Evolutionary conservation across 1,284 basidiomycete genomes (phyloP), one percentile per base, ranked within the genome.

Genomic region (Ceratobasidium sp.): DNA sequence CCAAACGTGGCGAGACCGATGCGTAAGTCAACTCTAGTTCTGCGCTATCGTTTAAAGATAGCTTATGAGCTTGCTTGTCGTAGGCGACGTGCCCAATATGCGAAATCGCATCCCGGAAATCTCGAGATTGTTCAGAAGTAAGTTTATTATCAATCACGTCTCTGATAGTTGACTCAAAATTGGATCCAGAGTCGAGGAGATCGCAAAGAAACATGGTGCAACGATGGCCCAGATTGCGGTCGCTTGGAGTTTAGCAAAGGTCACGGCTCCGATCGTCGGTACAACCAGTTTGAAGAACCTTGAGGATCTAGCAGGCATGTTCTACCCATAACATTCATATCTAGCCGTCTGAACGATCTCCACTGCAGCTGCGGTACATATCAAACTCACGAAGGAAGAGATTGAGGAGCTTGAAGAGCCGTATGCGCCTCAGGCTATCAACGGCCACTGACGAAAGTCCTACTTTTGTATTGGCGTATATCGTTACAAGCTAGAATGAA

Each of bases 191-290:
- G 77, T 78, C 26, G 73, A 76, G 43, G 70, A 71, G 28, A 61
- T 78, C n/a, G 66, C 77, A 6, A 59, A 75, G 59, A 74, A 75
- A 21, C 74, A 73, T 52, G 70, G 73, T 18, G 73, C 73, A 35
- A 73, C 70, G 23, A 77, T 77, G 77, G 77, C 77, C 44, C 77
- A 78, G 72, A 59, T 78, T 13, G 77, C 77, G 6, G 58, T 74
- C 23, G 77, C 77, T 32, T 78, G 77, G 77, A 52, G 63, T 8
- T 64, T 81, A 6, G 61, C 74, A 30, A 63, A 63, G 30, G 74
- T 75, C 7, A 26, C 62, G 7, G 72, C 72, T 54, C 74, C 74
- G 6, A 75, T 75, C 28, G 44, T 75, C 63, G 74, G 74, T 2
- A 75, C 72, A 14, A 73, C 72, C n/a, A 57, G 63, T 21, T 21